Evolutionary conservation across 306 rosid species (phyloP).

Genomic region (Psophocarpus tetragonolobus): DNA sequence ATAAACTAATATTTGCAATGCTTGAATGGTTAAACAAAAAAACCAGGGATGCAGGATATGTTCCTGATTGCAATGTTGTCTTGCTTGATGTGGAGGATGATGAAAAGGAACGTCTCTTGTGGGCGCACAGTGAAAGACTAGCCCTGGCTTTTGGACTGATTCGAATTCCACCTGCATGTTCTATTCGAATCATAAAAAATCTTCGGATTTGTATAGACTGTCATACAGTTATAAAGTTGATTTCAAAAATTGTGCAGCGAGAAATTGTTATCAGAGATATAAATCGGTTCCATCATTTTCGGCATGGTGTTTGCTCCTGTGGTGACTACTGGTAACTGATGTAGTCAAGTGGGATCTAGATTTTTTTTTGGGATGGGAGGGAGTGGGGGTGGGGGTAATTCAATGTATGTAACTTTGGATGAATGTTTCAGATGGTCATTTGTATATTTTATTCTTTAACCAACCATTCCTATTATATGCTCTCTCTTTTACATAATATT

Average conservation of each 20-base stretch:
- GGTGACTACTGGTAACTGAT: constrained; percentile 39
- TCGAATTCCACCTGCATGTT: constrained; percentile 17
- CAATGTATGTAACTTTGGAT: background rate
- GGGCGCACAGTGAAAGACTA: constrained; percentile 43
- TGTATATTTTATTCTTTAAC: background rate
- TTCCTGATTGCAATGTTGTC: constrained; percentile 35
- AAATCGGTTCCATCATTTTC: constrained; percentile 41
- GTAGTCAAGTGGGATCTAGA: background rate
- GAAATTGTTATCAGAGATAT: constrained; percentile 40
- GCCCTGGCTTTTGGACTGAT: constrained; percentile 40
- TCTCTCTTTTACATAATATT: no score
- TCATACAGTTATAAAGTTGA: constrained; percentile 34
- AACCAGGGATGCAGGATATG: constrained; percentile 36
- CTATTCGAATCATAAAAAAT: constrained; percentile 40
- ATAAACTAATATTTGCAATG: constrained; percentile 34
- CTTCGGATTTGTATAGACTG: constrained; percentile 42
- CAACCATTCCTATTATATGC: no score
- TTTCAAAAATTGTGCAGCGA: constrained; percentile 34
- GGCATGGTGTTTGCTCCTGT: constrained; percentile 38
- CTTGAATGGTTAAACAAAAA: constrained; percentile 43
- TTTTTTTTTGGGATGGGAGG: no score
- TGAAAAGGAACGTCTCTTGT: constrained; percentile 42
- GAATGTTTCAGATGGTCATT: background rate
- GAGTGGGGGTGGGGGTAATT: constrained; percentile 15
- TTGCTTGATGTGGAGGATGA: constrained; percentile 41